These are phyloP conservation scores for Glycine soja DNA, from an alignment of 306 rosid genomes.

Conservation along the genomic window DNA sequence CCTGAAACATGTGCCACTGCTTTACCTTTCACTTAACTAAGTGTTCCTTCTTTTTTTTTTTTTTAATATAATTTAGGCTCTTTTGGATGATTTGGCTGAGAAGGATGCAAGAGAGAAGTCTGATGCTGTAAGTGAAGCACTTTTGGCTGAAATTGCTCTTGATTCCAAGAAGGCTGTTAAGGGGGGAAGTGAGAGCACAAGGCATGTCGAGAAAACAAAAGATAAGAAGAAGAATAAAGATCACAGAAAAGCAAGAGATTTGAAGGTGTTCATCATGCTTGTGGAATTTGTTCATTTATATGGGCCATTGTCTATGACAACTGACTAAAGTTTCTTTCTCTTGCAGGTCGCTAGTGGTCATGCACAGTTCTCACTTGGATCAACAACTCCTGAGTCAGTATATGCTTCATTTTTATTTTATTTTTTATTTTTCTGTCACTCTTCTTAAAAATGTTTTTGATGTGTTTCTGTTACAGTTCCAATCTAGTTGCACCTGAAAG, in stretches of 20 bases:
- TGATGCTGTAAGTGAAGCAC: constrained; percentile 94
- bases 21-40: constrained; percentile 38
- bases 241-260: constrained; percentile 75
- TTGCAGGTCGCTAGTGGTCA: constrained; percentile 66
- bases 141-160: constrained; percentile 95
- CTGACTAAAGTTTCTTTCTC: constrained; percentile 47
- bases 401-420: constrained; percentile 44
- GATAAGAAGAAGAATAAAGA: constrained; percentile 94
- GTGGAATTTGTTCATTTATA: constrained; percentile 44
- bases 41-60: constrained; percentile 22
- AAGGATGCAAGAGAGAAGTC: constrained; percentile 93
- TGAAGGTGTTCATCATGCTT: constrained; percentile 66
- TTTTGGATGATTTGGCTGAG: constrained; percentile 94
- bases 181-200: constrained; percentile 76
- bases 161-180: constrained; percentile 78
- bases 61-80: constrained; percentile 57
- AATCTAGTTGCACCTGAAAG: constrained; percentile 59
- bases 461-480: constrained; percentile 66
- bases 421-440: constrained; percentile 9
- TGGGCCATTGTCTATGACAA: constrained; percentile 39
- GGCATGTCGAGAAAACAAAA: constrained; percentile 75
- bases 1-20: constrained; percentile 34
- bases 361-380: constrained; percentile 54
- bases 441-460: constrained; percentile 41
- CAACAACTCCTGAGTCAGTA: constrained; percentile 60